Percentiles rank a stretch among this genome's conserved stretches.
Evolutionary conservation across 202 grass and related monocot species (phyloP).

Genomic region (Schoenoplectus tabernaemontani): DNA sequence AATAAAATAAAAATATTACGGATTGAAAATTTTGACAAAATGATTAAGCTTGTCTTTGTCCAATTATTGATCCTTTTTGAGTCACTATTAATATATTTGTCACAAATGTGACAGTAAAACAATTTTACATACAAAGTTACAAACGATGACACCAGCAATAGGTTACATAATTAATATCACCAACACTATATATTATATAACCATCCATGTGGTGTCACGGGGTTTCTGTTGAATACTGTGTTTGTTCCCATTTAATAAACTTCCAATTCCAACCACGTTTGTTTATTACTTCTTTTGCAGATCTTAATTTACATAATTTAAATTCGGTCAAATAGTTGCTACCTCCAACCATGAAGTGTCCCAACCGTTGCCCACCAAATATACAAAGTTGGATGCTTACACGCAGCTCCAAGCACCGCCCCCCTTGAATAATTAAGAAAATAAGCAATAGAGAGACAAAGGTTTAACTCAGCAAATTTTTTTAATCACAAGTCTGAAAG

Average conservation of each 20-base stretch:
- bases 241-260: not conserved
- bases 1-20: not conserved
- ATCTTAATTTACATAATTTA: conserved; percentile 11
- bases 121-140: not conserved
- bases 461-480: not conserved
- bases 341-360: not conserved
- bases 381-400: not conserved
- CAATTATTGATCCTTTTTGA: not conserved
- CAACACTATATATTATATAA: not conserved
- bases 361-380: not conserved
- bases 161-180: not conserved
- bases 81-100: not conserved
- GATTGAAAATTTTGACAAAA: not conserved
- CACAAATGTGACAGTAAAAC: not conserved
- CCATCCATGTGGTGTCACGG: conserved; percentile 25
- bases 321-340: conserved; percentile 16
- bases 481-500: not conserved
- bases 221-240: conserved; percentile 21
- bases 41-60: not conserved
- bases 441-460: not conserved
- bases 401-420: not conserved
- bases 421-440: not conserved
- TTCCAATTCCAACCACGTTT: conserved; percentile 6
- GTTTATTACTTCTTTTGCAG: not conserved
- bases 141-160: conserved; percentile 4